Conservation (phyloP, 495 filamentous ascomycete species). For the Pyrenula aspistea region DNA sequence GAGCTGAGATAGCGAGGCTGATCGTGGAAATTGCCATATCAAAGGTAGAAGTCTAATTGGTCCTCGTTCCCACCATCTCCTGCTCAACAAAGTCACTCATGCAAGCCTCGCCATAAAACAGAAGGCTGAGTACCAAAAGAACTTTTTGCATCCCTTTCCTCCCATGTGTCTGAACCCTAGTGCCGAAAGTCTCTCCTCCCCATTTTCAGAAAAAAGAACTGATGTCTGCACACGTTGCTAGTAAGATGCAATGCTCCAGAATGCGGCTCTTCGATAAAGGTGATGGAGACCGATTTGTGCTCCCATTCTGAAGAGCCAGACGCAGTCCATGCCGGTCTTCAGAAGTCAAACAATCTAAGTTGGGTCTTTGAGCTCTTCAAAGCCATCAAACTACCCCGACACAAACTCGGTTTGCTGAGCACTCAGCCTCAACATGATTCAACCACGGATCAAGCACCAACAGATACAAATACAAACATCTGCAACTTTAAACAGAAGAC, state of each 20-base stretch:
- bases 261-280: background rate
- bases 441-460: background rate
- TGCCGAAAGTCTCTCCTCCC: too few species aligned
- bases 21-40: too few species aligned
- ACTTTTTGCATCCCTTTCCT: too few species aligned
- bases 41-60: too few species aligned
- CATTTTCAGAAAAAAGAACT: too few species aligned
- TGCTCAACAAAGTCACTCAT: too few species aligned
- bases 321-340: background rate
- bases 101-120: too few species aligned
- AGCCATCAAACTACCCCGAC: background rate
- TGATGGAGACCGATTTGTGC: background rate
- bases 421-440: background rate
- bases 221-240: too few species aligned
- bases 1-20: too few species aligned
- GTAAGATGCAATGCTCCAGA: background rate
- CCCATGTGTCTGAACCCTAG: too few species aligned
- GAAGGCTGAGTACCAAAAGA: too few species aligned
- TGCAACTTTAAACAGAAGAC: background rate
- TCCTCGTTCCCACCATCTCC: too few species aligned
- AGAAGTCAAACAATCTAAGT: background rate
- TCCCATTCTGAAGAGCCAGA: background rate
- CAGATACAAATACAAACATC: background rate
- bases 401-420: background rate
- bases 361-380: background rate